phyloP scores from a whole-genome alignment of 495 filamentous ascomycete species.

The Penicillium taxi region DNA sequence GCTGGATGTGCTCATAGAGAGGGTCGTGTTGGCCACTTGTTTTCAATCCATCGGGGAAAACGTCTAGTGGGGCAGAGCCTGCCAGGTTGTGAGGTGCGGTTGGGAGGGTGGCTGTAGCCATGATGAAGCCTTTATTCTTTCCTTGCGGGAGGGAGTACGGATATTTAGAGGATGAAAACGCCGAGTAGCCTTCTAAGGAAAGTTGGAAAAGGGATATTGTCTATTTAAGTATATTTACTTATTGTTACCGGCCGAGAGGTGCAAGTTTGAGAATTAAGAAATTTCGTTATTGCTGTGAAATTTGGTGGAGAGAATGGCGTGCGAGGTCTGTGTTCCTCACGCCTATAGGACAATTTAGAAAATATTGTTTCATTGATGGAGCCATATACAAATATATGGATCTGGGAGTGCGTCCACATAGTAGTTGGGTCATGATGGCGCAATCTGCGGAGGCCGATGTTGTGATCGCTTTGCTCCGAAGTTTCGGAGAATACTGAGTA shows the following conservation, averaged over 20 bases:
- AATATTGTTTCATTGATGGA: no score
- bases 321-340: conserved; percentile 7
- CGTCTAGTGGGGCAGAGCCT: conserved; percentile 20
- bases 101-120: conserved; percentile 26
- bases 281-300: conserved; percentile 15
- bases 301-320: conserved; percentile 19
- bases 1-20: conserved; percentile 52
- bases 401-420: no score
- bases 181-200: no score
- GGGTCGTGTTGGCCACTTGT: conserved; percentile 74
- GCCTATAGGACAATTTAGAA: conserved; percentile 12
- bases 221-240: no score
- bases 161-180: no score
- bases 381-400: no score
- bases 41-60: conserved; percentile 46
- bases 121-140: conserved; percentile 10
- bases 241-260: conserved; percentile 13
- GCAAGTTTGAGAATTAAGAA: not conserved
- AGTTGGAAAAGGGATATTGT: no score
- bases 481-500: no score
- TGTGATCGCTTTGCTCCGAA: conserved; percentile 20
- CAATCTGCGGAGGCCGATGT: conserved; percentile 26
- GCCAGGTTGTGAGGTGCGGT: conserved; percentile 26
- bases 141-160: conserved; percentile 1
- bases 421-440: conserved; percentile 22